A percentile compares a stretch with the other conserved stretches of the same genome.
Evolutionary conservation across 140 eudicot species (phyloP).

Genomic region (Anethum foeniculum): DNA sequence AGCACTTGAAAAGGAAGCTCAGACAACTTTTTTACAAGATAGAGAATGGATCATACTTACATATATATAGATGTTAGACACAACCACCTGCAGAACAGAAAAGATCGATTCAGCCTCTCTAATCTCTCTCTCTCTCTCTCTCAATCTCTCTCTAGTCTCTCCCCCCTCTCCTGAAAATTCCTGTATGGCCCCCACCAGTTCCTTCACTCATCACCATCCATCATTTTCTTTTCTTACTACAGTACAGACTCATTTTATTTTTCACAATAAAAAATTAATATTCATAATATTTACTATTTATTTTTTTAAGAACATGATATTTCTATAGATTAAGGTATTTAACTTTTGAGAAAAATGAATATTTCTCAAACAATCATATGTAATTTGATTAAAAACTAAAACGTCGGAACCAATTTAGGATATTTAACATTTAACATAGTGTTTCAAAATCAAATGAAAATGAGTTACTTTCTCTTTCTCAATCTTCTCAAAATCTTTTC

Average conservation of each 20-base stretch:
- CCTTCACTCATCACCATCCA: neutral
- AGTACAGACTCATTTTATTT: neutral
- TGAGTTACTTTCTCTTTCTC: no score
- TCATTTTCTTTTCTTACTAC: neutral
- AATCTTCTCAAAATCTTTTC: no score
- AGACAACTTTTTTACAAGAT: neutral
- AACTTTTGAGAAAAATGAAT: no score
- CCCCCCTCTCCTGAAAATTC: neutral
- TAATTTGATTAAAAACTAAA: no score
- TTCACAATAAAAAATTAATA: neutral
- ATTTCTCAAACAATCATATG: no score
- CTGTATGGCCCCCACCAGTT: neutral
- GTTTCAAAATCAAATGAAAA: no score
- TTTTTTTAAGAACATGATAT: no score
- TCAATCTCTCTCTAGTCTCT: neutral
- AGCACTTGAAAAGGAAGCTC: neutral
- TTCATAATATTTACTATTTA: no score
- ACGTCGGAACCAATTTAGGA: no score
- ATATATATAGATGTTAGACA: neutral
- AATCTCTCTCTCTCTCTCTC: neutral
- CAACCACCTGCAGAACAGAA: neutral
- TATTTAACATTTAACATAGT: no score
- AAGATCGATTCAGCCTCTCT: neutral
- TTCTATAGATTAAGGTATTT: no score
- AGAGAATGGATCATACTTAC: neutral